phyloP scores from a whole-genome alignment of 495 filamentous ascomycete genomes.

The Daldinia concentrica region DNA sequence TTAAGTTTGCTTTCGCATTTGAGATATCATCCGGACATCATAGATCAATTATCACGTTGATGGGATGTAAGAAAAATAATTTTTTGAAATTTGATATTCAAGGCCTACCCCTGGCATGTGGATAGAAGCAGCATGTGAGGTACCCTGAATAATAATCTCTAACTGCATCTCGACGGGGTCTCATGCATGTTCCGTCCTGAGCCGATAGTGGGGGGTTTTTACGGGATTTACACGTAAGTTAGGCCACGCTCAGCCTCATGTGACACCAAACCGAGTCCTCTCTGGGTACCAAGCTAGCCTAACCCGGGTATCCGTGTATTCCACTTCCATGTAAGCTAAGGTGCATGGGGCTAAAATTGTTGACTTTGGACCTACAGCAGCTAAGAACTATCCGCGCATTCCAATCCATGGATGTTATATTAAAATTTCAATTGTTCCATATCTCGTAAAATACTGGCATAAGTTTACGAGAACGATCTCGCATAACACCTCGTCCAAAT shows the following conservation, averaged over 20 bases:
- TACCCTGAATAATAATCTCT: not conserved
- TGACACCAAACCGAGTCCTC: conserved; percentile 11
- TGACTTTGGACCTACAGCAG: conserved; percentile 17
- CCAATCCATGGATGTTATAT: not conserved
- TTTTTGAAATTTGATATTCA: not conserved
- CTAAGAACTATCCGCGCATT: conserved; percentile 7
- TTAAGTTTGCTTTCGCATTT: not conserved
- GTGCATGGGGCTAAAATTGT: conserved; percentile 27
- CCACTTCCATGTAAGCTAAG: not conserved
- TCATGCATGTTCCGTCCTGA: conserved; percentile 5
- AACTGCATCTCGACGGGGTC: not conserved
- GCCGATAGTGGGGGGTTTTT: conserved; percentile 11
- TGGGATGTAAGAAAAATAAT: not conserved
- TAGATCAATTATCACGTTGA: not conserved
- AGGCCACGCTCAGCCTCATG: conserved; percentile 26
- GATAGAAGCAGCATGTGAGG: not conserved
- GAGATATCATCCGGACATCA: not conserved
- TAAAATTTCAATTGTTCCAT: conserved; percentile 3
- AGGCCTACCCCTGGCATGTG: not conserved
- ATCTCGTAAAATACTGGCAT: not conserved
- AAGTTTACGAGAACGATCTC: not conserved
- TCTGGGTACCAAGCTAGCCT: conserved; percentile 1
- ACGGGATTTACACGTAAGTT: conserved; percentile 6
- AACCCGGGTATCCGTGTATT: conserved; percentile 15
- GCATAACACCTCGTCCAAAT: not conserved